Conservation (phyloP, 2,329 filamentous ascomycete species). For the Cladophialophora exuberans region DNA sequence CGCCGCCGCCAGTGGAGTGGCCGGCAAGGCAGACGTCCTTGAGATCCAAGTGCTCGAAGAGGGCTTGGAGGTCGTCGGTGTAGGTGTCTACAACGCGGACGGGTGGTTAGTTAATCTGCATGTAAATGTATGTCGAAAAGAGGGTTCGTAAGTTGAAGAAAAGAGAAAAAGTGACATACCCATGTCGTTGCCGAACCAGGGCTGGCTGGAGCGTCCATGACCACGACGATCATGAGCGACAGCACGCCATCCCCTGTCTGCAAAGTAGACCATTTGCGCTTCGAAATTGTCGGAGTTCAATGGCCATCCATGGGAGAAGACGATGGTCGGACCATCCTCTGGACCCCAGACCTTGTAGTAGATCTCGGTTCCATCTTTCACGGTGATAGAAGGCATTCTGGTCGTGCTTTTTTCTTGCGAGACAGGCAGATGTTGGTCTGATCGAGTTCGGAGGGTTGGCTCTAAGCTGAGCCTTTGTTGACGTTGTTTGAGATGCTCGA, state of each 20-base stretch:
- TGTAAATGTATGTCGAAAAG: too few relatives aligned
- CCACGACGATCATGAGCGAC: constrained; percentile 42
- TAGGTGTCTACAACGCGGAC: constrained; percentile 38
- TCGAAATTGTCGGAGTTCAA: constrained; percentile 47
- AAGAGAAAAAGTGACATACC: not conserved
- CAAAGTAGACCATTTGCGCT: constrained; percentile 45
- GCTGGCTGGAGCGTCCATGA: constrained; percentile 46
- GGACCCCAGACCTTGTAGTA: constrained; percentile 52
- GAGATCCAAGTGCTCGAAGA: constrained; percentile 43
- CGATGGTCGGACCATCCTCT: constrained; percentile 38
- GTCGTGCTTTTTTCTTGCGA: not conserved
- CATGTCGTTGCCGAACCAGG: constrained; percentile 47
- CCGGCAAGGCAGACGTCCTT: constrained; percentile 43
- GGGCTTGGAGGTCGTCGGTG: constrained; percentile 42
- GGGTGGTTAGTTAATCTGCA: too few relatives aligned
- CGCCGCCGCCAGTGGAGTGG: constrained; percentile 48
- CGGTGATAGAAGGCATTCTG: constrained; percentile 40
- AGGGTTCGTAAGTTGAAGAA: not conserved
- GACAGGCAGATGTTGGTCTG: too few relatives aligned
- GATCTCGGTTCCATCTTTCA: constrained; percentile 43
- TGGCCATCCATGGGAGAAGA: constrained; percentile 48
- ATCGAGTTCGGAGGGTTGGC: too few relatives aligned
- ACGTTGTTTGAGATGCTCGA: too few relatives aligned
- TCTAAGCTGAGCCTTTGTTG: too few relatives aligned
- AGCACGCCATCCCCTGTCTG: constrained; percentile 42